A percentile compares a stretch with the other conserved stretches of the same genome.
phyloP scores from a whole-genome alignment of 2,329 filamentous ascomycete genomes.

The Microdochium paspali region DNA sequence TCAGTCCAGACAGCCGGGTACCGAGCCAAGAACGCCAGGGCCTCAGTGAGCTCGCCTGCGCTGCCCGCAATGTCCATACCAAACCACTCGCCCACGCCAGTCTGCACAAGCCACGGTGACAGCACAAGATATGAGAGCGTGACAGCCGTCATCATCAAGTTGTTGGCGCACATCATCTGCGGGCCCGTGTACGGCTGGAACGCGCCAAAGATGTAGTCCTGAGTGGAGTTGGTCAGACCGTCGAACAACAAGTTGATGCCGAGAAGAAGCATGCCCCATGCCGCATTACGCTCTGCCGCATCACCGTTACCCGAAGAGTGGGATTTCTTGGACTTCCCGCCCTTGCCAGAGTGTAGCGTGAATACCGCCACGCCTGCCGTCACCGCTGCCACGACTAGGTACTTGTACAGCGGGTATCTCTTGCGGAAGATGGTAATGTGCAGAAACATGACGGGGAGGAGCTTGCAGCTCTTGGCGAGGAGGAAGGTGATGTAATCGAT shows the following conservation, averaged over 20 bases:
- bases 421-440: conserved; percentile 87
- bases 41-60: conserved; percentile 70
- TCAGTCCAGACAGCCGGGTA: conserved; percentile 80
- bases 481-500: conserved; percentile 98
- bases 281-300: conserved; percentile 49
- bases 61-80: conserved; percentile 55
- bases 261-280: conserved; percentile 76
- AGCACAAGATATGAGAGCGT: conserved; percentile 69
- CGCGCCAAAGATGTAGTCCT: conserved; percentile 82
- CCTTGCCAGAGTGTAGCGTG: conserved; percentile 68
- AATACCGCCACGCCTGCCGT: conserved; percentile 91
- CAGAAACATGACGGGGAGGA: conserved; percentile 96
- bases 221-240: conserved; percentile 90
- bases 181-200: conserved; percentile 80
- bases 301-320: conserved; percentile 25
- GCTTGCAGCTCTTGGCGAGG: conserved; percentile 94
- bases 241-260: conserved; percentile 90
- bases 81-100: conserved; percentile 52
- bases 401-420: conserved; percentile 91
- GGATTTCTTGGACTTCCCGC: conserved; percentile 37
- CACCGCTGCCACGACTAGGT: conserved; percentile 83
- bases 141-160: conserved; percentile 72
- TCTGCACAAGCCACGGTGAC: conserved; percentile 70
- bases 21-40: conserved; percentile 67
- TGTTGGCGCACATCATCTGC: conserved; percentile 99